Conservation (phyloP, 2,329 filamentous ascomycete species). For the Talaromyces sp. region DNA sequence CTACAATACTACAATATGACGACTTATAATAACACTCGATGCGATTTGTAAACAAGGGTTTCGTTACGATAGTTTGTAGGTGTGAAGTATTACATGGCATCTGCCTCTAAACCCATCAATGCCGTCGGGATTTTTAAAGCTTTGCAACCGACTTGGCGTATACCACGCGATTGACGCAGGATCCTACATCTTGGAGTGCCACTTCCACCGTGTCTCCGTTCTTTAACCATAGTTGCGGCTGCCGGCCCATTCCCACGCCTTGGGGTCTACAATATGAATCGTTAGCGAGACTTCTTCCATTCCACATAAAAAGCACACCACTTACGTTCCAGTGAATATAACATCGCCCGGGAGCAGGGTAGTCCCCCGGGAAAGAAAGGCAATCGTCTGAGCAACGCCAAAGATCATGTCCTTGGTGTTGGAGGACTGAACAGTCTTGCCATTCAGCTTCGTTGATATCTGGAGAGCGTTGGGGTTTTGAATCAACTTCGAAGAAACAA, state of each 20-base stretch:
- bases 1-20: conserved; percentile 2
- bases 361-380: conserved; percentile 43
- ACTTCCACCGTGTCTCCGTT: conserved; percentile 69
- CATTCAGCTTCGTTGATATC: conserved; percentile 47
- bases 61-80: not conserved
- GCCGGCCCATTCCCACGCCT: conserved; percentile 67
- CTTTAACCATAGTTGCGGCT: conserved; percentile 63
- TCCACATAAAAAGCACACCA: conserved; percentile 10
- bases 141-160: conserved; percentile 39
- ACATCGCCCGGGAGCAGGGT: conserved; percentile 38
- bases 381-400: conserved; percentile 41
- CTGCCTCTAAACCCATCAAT: not conserved
- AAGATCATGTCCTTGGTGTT: conserved; percentile 49
- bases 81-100: not conserved
- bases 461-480: conserved; percentile 36
- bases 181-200: conserved; percentile 61
- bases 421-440: conserved; percentile 44
- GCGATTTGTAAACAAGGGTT: not conserved
- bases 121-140: conserved; percentile 20
- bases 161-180: conserved; percentile 42
- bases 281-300: conserved; percentile 59
- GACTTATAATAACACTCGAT: not conserved
- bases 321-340: conserved; percentile 44
- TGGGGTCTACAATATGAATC: conserved; percentile 56
- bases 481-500: conserved; percentile 54